A percentile compares a stretch with the other conserved stretches of the same genome.
Conservation (phyloP, 768 basidiomycete genomes). For the Bullera alba region DNA sequence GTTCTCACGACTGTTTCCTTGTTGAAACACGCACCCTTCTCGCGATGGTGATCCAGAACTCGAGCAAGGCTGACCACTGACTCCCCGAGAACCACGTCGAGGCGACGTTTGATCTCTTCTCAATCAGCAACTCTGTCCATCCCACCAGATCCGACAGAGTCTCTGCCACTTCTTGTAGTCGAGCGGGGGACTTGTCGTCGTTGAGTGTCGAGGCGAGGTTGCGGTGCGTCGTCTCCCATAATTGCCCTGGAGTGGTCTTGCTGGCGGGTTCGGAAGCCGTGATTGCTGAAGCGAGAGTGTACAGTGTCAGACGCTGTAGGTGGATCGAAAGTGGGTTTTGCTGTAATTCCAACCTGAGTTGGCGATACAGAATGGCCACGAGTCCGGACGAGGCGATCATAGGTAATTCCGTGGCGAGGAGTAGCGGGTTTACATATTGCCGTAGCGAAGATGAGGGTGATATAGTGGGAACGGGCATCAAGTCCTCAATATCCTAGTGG, state of each 20-base stretch:
- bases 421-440: no score
- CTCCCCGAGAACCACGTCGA: slow-evolving; percentile 24
- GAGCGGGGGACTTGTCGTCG: no score
- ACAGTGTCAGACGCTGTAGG: neutral
- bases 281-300: neutral
- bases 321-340: slow-evolving; percentile 1
- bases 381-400: no score
- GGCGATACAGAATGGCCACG: slow-evolving; percentile 3
- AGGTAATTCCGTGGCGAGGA: no score
- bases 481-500: neutral
- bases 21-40: slow-evolving; percentile 22
- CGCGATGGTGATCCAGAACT: slow-evolving; percentile 35
- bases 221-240: slow-evolving; percentile 16
- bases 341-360: neutral
- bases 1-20: neutral
- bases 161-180: slow-evolving; percentile 3
- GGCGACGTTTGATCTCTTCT: slow-evolving; percentile 4
- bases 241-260: slow-evolving; percentile 5
- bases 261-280: neutral
- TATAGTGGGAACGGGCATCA: neutral
- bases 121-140: neutral
- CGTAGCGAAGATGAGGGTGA: no score
- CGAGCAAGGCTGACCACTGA: slow-evolving; percentile 29
- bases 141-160: slow-evolving; percentile 21
- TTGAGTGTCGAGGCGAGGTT: no score